A percentile compares a stretch with the other conserved stretches of the same genome.
phyloP scores from a whole-genome alignment of 176 grass and related monocot species.

The Zizania latifolia region DNA sequence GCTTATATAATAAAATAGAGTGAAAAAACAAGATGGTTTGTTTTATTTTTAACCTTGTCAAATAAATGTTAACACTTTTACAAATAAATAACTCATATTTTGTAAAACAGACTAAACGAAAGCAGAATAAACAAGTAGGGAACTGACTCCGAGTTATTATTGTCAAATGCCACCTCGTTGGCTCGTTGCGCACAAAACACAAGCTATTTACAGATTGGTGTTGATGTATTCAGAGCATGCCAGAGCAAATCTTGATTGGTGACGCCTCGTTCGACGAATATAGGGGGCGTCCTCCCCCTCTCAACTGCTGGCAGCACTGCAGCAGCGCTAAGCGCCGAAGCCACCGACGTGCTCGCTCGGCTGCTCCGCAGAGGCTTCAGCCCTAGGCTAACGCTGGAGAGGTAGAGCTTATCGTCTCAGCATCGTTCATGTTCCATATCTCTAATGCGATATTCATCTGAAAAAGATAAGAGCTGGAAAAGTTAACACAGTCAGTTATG shows the following conservation, averaged over 20 bases:
- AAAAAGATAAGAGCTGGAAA: neutral
- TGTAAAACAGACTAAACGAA: no score
- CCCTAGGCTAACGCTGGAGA: neutral
- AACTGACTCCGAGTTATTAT: neutral
- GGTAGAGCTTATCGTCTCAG: neutral
- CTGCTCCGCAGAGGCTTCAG: neutral
- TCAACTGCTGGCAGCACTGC: neutral
- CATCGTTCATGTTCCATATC: neutral
- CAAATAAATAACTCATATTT: no score
- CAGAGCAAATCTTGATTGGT: neutral
- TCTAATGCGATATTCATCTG: neutral
- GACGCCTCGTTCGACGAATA: neutral
- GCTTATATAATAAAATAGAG: no score
- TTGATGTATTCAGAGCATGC: neutral
- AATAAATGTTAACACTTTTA: no score
- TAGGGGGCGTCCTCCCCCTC: neutral
- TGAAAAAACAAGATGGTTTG: no score
- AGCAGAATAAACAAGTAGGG: no score
- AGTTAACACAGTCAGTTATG: neutral
- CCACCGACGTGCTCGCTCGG: neutral
- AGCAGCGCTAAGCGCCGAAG: neutral
- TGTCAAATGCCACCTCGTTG: neutral
- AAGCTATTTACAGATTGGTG: neutral
- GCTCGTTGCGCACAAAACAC: neutral
- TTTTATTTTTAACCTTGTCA: no score